Evolutionary conservation across 2,329 filamentous ascomycete species (phyloP), one percentile per base, ranked within the genome.

Genomic region (Erysiphe neolycopersici): DNA sequence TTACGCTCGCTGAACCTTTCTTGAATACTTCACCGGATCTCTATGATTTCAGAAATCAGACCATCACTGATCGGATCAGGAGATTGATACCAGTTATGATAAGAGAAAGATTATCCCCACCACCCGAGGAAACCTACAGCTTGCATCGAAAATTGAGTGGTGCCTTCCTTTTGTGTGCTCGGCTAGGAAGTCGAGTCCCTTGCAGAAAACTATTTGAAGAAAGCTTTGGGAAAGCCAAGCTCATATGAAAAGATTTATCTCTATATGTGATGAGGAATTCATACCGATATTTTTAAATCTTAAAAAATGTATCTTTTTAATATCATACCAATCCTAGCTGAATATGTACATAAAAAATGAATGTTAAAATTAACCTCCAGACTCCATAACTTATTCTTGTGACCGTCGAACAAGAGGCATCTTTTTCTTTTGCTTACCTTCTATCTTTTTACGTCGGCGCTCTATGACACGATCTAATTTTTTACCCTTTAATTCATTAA

Each of bases 91-190:
- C 89, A 14, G 64, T 92, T 43, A 98, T 98, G 89, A 67, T 98
- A 40, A 71, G 73, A 45, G 89, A 98, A 64, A 65, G 89, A 32
- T 62, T 98, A 17, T 74, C 82, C 14, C 87, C 89, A 19, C 89
- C 91, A 19, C 89, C 89, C 0, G 91, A 98, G 62, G 89, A 98
- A 66, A 98, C 89, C 43, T 98, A 98, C 57, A 87, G 79, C 57
- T 61, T 98, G 54, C 89, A 98, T 60, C 72, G 89, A 47, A 98
- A 98, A 63, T 63, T 98, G 44, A 93, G 84, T 58, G 89, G 89
- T 0, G 91, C 89, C 0, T 98, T 98, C 57, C 61, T 98, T 54
- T 65, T 98, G 16, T 98, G 89, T 59, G 85, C 89, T 0, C 71
- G 75, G 50, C 59, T 98, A 47, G 84, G 82, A 3, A 93, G 83